Evolutionary conservation across 352 stramenopile genomes (phyloP), one percentile per base, ranked within the genome.

Genomic region (Pythium chondricola): DNA sequence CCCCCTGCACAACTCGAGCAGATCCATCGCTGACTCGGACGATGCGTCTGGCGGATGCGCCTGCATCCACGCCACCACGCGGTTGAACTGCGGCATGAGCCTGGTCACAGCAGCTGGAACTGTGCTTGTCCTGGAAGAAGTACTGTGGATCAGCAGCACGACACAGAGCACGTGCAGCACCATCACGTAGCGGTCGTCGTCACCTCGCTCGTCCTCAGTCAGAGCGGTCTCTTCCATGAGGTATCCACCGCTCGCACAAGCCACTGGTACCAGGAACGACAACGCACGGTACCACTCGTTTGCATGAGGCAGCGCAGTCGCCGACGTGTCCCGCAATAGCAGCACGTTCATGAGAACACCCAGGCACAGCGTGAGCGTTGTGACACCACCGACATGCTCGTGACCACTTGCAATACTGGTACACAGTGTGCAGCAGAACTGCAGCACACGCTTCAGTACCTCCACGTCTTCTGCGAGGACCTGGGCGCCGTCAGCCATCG

Each of bases 151-250:
- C 38, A 90, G 69, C 40, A 90, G 58, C 25, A 93, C 58, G 20
- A 87, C 68, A 49, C 72, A 88, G 4, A 75, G 56, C 1, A 83
- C 54, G 42, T 93, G 82, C 31, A 93, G 60, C 31, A 91, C 56
- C 77, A 91, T 79, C 8, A 88, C 65, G 42, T 87, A 91, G 18
- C 65, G 69, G 37, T 93, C 82, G 33, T 93, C 82, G 56, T 89
- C 77, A 24, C 76, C 74, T 5, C 74, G 70, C 45, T 61, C 66
- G 54, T 84, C 68, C 17, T 60, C 46, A 16, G 58, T 67, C 10
- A 87, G 48, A 16, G 66, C 49, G n/a, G 67, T 52, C 39, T 91
- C 65, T 4, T 38, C 48, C 53, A 69, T 65, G 33, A 91, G 57
- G 16, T 65, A 61, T 2, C 61, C 69, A 32, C 74, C 73, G 31